A percentile compares a stretch with the other conserved stretches of the same genome.
phyloP scores from a whole-genome alignment of 257 asterid genomes.

The Mentha longifolia region DNA sequence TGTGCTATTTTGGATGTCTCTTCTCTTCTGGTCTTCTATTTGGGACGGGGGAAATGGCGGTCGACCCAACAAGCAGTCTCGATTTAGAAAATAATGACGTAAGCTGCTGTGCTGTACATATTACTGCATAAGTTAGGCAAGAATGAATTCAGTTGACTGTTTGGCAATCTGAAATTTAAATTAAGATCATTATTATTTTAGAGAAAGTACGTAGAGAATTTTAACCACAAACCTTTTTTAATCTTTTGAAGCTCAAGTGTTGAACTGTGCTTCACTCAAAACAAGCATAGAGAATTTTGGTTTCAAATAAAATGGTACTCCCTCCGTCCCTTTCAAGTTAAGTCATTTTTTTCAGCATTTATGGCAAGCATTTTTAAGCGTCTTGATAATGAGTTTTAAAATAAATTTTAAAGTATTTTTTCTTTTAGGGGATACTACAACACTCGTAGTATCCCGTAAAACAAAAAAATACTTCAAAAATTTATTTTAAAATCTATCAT shows the following conservation, averaged over 20 bases:
- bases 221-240: no score
- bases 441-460: no score
- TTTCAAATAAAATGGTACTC: no score
- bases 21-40: conserved; percentile 88
- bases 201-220: background rate
- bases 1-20: conserved; percentile 91
- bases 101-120: conserved; percentile 33
- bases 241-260: background rate
- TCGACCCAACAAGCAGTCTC: conserved; percentile 55
- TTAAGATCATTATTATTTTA: background rate
- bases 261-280: background rate
- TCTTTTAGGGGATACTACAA: no score
- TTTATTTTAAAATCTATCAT: no score
- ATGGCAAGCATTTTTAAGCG: no score
- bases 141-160: background rate
- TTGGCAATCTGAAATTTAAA: background rate
- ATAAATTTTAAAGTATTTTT: no score
- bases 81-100: conserved; percentile 54
- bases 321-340: no score
- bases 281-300: no score
- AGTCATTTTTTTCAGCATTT: no score
- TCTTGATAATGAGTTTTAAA: no score
- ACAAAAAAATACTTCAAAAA: no score
- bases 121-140: conserved; percentile 26
- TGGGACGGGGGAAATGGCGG: conserved; percentile 72